A percentile compares a stretch with the other conserved stretches of the same genome.
Evolutionary conservation across 2,329 filamentous ascomycete genomes (phyloP).

Genomic region (Raffaelea arxii): DNA sequence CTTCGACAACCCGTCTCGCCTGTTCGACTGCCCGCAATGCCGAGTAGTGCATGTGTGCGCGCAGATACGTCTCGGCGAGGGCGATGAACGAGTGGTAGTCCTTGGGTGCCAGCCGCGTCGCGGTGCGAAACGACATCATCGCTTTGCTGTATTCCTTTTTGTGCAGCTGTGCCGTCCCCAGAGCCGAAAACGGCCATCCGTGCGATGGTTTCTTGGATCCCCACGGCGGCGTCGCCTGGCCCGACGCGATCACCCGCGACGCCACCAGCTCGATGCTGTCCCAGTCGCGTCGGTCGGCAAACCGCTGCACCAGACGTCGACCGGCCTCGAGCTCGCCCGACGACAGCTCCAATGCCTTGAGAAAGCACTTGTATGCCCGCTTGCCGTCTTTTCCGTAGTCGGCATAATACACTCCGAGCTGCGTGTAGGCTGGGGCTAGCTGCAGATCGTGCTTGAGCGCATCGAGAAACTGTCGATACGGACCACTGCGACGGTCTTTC

Average conservation of each 20-base stretch:
- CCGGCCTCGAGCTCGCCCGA: conserved; percentile 78
- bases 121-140: conserved; percentile 85
- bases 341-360: conserved; percentile 92
- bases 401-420: conserved; percentile 79
- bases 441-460: conserved; percentile 81
- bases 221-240: conserved; percentile 78
- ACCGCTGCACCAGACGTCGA: conserved; percentile 73
- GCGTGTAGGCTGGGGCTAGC: conserved; percentile 84
- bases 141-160: conserved; percentile 84
- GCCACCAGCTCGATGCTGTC: conserved; percentile 91
- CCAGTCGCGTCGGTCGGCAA: conserved; percentile 89
- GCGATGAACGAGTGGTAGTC: conserved; percentile 97
- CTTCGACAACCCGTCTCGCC: conserved; percentile 57
- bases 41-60: conserved; percentile 86
- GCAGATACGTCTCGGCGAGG: conserved; percentile 94
- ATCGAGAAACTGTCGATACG: conserved; percentile 74
- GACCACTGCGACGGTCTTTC: conserved; percentile 69
- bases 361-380: conserved; percentile 83
- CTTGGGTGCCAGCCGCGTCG: conserved; percentile 69
- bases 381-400: conserved; percentile 85
- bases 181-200: conserved; percentile 90
- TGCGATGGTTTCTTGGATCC: conserved; percentile 88
- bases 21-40: conserved; percentile 84
- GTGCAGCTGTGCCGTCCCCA: conserved; percentile 91
- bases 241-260: conserved; percentile 86